Percentiles rank a stretch among this genome's conserved stretches.
These are phyloP conservation scores for Populus tomentosa DNA, from an alignment of 441 rosid genomes.

Conservation along the genomic window DNA sequence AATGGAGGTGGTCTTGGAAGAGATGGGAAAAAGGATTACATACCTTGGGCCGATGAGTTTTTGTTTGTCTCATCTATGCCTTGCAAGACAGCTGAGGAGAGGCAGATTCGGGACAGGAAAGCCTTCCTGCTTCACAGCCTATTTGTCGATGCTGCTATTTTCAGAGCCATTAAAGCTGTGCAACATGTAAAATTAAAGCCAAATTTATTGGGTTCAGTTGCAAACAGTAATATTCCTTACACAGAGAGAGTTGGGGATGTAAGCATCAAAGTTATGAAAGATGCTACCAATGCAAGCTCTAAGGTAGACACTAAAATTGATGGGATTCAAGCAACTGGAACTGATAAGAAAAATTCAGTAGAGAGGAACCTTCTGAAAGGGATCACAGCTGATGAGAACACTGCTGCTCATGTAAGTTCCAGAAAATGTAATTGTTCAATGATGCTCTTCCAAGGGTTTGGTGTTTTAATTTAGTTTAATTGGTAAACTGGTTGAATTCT, in stretches of 20 bases:
- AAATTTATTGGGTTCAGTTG: slow-evolving; percentile 15
- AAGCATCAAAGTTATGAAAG: slow-evolving; percentile 42
- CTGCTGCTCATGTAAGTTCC: slow-evolving; percentile 54
- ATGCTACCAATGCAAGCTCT: slow-evolving; percentile 31
- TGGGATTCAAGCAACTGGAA: slow-evolving; percentile 30
- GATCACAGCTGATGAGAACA: slow-evolving; percentile 68
- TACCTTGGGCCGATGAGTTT: slow-evolving; percentile 66
- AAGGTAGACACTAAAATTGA: slow-evolving; percentile 37
- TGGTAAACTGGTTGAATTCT: slow-evolving; percentile 4
- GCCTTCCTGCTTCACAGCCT: slow-evolving; percentile 67
- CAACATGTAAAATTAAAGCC: slow-evolving; percentile 21
- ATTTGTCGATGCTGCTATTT: slow-evolving; percentile 56
- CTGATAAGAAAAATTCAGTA: slow-evolving; percentile 27
- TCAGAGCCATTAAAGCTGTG: slow-evolving; percentile 54
- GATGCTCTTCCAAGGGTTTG: not conserved
- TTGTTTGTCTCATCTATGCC: slow-evolving; percentile 50
- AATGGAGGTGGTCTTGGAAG: slow-evolving; percentile 69
- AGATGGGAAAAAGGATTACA: slow-evolving; percentile 46
- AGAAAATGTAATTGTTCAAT: slow-evolving; percentile 1
- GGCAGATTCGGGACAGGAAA: slow-evolving; percentile 64
- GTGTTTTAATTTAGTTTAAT: not conserved
- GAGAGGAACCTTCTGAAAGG: slow-evolving; percentile 62
- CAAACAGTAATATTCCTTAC: slow-evolving; percentile 23
- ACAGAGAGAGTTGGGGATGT: slow-evolving; percentile 55
- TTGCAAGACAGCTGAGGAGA: slow-evolving; percentile 63